These are phyloP conservation scores for Curvularia spicifera DNA, from an alignment of 2,329 filamentous ascomycete species.

Conservation along the genomic window DNA sequence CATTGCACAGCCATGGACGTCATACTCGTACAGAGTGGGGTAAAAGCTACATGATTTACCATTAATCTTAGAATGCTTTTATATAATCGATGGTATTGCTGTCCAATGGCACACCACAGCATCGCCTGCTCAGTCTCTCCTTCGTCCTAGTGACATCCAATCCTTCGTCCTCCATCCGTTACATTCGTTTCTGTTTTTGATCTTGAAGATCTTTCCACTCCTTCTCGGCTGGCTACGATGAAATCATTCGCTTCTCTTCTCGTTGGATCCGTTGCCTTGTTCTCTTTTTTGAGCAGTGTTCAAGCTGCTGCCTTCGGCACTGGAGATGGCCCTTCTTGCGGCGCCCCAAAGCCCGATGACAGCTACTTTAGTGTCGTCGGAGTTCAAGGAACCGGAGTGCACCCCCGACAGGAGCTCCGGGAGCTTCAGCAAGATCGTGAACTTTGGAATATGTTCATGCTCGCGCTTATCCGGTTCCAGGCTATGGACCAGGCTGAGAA, in stretches of 20 bases:
- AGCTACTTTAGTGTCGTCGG: constrained; percentile 44
- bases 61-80: constrained; percentile 20
- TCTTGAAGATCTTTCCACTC: constrained; percentile 37
- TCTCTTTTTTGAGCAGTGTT: constrained; percentile 26
- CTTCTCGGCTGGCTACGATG: constrained; percentile 40
- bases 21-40: constrained; percentile 26
- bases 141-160: constrained; percentile 35
- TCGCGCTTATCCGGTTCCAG: constrained; percentile 40
- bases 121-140: constrained; percentile 23
- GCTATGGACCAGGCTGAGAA: constrained; percentile 42
- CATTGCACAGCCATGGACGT: constrained; percentile 23
- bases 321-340: constrained; percentile 32
- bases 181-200: constrained; percentile 28
- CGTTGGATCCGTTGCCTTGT: constrained; percentile 20
- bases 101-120: neutral
- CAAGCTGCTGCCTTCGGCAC: constrained; percentile 24
- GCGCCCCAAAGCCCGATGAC: constrained; percentile 27
- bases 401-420: constrained; percentile 38
- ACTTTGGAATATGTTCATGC: constrained; percentile 43
- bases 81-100: constrained; percentile 5
- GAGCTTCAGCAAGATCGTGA: constrained; percentile 41
- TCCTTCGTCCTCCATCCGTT: constrained; percentile 26
- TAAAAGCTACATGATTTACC: constrained; percentile 5
- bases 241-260: constrained; percentile 35
- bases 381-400: constrained; percentile 39